phyloP scores from a whole-genome alignment of 768 basidiomycete species.

The Macrolepiota fuliginosa region DNA sequence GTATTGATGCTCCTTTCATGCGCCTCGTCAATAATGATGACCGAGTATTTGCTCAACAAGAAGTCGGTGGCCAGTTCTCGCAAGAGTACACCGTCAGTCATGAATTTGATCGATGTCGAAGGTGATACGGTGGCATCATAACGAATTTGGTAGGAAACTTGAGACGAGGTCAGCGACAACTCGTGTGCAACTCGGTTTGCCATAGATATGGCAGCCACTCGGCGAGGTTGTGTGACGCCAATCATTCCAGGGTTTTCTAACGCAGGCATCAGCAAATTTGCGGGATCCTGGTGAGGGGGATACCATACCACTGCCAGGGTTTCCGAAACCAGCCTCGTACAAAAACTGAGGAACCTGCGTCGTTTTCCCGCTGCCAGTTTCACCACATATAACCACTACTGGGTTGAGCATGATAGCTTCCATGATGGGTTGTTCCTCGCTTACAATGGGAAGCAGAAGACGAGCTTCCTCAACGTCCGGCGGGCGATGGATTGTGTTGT shows the following conservation, averaged over 20 bases:
- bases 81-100: constrained; percentile 97
- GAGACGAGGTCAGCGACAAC: constrained; percentile 75
- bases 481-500: constrained; percentile 58
- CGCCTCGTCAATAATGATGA: constrained; percentile 96
- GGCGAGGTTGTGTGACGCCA: constrained; percentile 94
- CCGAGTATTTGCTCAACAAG: constrained; percentile 88
- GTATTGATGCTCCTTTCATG: constrained; percentile 99
- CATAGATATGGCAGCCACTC: constrained; percentile 97
- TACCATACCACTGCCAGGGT: constrained; percentile 68
- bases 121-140: constrained; percentile 94
- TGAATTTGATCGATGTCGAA: constrained; percentile 94
- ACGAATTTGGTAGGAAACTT: constrained; percentile 95
- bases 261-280: neutral
- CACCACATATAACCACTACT: constrained; percentile 82
- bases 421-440: constrained; percentile 94
- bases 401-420: constrained; percentile 85
- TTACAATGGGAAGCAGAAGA: constrained; percentile 80
- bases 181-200: constrained; percentile 91
- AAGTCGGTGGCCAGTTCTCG: constrained; percentile 93
- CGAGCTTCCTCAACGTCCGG: constrained; percentile 74
- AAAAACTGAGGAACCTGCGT: constrained; percentile 98
- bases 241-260: constrained; percentile 88
- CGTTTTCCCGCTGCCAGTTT: constrained; percentile 98
- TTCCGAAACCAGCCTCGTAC: constrained; percentile 95
- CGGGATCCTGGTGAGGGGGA: neutral